Evolutionary conservation across 2,329 filamentous ascomycete species (phyloP), one percentile per base, ranked within the genome.

Genomic region (Cordyceps farinosa): DNA sequence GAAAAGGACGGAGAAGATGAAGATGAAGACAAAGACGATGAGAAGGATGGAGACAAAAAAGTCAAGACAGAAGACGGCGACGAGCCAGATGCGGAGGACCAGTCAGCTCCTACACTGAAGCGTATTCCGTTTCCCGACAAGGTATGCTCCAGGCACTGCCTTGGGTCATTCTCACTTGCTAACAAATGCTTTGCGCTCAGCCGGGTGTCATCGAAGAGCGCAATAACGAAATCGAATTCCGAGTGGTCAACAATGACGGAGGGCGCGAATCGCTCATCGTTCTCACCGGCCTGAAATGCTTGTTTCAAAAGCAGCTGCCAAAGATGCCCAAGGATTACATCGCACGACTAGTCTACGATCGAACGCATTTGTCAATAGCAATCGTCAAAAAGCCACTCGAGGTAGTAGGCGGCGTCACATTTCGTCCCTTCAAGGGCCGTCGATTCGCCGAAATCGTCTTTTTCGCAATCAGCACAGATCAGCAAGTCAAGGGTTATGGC

Each of bases 321-420:
- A 98, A 98, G 77, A 99, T 99, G 95, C 95, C 95, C 15, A 97
- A 98, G 76, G 95, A 98, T 73, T 99, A 99, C 75, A 98, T 99
- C 70, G 95, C 95, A 4, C 90, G 95, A 45, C 86, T 99, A 8
- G 95, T 99, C 64, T 99, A 99, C 78, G 95, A 99, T 76, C 89
- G 95, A 59, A 97, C 94, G 6, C 95, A 99, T 79, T 76, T 98
- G 65, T 97, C 92, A 45, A 97, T 99, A 70, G 95, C 95, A 29
- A 98, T 99, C 71, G 91, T 98, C 70, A 98, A 98, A 80, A 93
- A 96, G 70, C 94, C 95, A 0, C 82, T 97, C 56, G 92, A 97
- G 72, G 92, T 97, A n/a, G 90, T 97, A 50, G 94, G 93, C 66
- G 95, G 95, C 65, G 98, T 99, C 72, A 97, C 95, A 29, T 99